Conservation (phyloP, 129 eudicot species). For the Centaurea solstitialis region DNA sequence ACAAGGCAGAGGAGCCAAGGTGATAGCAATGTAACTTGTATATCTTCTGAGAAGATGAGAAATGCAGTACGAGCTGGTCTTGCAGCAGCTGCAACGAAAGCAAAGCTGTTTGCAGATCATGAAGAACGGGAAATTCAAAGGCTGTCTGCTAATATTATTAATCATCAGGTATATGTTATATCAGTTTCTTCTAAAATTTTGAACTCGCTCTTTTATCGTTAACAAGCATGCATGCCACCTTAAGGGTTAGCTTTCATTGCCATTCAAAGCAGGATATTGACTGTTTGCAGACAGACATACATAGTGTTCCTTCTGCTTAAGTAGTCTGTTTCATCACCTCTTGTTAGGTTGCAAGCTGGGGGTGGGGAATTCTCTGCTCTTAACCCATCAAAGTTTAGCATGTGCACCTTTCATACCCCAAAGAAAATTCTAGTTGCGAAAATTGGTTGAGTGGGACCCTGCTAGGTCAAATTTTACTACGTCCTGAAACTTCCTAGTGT, state of each 20-base stretch:
- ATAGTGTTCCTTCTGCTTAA: neutral
- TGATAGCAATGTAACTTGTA: constrained; percentile 41
- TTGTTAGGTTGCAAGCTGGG: too few relatives aligned
- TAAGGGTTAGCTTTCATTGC: neutral
- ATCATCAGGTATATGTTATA: constrained; percentile 73
- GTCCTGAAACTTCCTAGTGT: neutral
- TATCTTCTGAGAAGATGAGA: constrained; percentile 71
- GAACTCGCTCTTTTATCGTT: neutral
- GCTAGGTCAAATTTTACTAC: neutral
- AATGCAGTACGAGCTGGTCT: constrained; percentile 91
- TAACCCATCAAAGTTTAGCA: too few relatives aligned
- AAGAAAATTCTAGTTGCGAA: too few relatives aligned
- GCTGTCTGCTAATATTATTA: constrained; percentile 87
- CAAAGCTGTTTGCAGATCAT: constrained; percentile 95
- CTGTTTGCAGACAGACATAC: neutral
- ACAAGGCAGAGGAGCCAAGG: constrained; percentile 35
- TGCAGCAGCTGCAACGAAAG: constrained; percentile 90
- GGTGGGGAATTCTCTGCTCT: too few relatives aligned
- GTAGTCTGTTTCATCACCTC: too few relatives aligned
- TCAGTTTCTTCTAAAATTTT: neutral
- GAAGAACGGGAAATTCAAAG: constrained; percentile 99
- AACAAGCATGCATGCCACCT: neutral
- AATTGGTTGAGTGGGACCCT: too few relatives aligned
- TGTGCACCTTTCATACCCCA: too few relatives aligned
- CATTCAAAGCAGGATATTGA: neutral